Conservation (phyloP, 768 basidiomycete genomes). For the Inosperma sp. region DNA sequence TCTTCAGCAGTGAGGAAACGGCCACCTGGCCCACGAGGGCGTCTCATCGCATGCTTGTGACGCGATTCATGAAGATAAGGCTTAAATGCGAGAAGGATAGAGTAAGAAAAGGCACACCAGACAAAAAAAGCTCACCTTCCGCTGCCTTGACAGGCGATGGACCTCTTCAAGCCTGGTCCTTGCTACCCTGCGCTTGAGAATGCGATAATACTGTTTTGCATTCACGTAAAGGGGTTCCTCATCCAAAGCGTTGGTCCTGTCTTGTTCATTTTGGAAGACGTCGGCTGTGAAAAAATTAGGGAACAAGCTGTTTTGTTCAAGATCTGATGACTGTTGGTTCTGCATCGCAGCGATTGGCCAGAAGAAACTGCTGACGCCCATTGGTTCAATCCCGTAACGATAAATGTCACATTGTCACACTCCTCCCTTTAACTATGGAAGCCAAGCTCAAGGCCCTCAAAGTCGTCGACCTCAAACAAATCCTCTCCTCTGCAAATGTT, state of each 20-base stretch:
- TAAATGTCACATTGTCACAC: constrained; percentile 20
- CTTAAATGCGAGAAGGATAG: constrained; percentile 36
- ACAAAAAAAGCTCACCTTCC: constrained; percentile 59
- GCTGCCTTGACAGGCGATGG: constrained; percentile 84
- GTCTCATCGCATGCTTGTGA: constrained; percentile 96
- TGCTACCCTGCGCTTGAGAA: constrained; percentile 91
- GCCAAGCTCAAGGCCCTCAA: constrained; percentile 56
- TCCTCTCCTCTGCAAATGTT: constrained; percentile 50
- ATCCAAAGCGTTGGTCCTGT: constrained; percentile 48
- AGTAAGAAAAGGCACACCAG: constrained; percentile 2
- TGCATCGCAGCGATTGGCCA: constrained; percentile 29
- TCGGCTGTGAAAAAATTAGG: constrained; percentile 26
- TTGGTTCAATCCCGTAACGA: constrained; percentile 16
- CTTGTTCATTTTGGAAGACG: constrained; percentile 23
- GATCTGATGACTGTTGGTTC: constrained; percentile 23
- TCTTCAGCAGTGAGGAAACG: constrained; percentile 97
- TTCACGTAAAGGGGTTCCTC: constrained; percentile 99
- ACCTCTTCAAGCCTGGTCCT: constrained; percentile 90
- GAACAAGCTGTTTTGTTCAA: constrained; percentile 15
- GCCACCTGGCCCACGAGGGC: constrained; percentile 94
- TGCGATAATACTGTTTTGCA: constrained; percentile 98
- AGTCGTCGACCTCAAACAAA: constrained; percentile 63
- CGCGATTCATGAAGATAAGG: constrained; percentile 98
- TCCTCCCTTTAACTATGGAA: constrained; percentile 29
- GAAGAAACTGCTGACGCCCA: constrained; percentile 6